Evolutionary conservation across 1,284 basidiomycete species (phyloP).

Genomic region (Xerocomus minutiporus): DNA sequence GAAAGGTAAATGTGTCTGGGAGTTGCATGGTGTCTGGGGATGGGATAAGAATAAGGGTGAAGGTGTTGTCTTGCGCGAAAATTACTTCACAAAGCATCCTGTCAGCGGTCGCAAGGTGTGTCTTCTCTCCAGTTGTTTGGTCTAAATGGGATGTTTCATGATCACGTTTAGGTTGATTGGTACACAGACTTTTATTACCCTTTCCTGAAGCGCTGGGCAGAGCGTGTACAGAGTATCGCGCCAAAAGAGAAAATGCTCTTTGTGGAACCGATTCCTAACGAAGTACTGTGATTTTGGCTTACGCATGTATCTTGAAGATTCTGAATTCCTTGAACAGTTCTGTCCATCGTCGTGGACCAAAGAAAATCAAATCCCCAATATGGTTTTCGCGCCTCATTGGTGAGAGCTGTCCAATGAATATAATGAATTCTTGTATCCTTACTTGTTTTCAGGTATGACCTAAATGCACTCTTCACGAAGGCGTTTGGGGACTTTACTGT

Average conservation of each 20-base stretch:
- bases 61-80: constrained; percentile 77
- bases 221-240: constrained; percentile 51
- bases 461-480: constrained; percentile 81
- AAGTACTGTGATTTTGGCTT: constrained; percentile 46
- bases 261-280: constrained; percentile 86
- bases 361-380: constrained; percentile 59
- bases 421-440: background rate
- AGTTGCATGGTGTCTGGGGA: constrained; percentile 90
- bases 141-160: background rate
- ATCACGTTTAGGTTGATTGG: constrained; percentile 60
- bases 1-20: constrained; percentile 76
- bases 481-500: constrained; percentile 78
- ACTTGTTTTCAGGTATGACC: constrained; percentile 74
- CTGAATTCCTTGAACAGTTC: constrained; percentile 45
- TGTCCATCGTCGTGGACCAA: constrained; percentile 74
- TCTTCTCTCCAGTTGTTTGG: background rate
- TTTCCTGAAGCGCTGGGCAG: constrained; percentile 70
- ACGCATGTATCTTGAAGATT: background rate
- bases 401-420: constrained; percentile 29
- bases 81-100: constrained; percentile 78
- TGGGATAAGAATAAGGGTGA: constrained; percentile 72
- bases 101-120: constrained; percentile 53
- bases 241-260: constrained; percentile 67
- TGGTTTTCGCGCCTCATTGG: constrained; percentile 92
- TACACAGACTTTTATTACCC: constrained; percentile 86